Base-by-base conservation (phyloP, 805 yeast species). In the Schizosaccharomyces japonicus region DNA sequence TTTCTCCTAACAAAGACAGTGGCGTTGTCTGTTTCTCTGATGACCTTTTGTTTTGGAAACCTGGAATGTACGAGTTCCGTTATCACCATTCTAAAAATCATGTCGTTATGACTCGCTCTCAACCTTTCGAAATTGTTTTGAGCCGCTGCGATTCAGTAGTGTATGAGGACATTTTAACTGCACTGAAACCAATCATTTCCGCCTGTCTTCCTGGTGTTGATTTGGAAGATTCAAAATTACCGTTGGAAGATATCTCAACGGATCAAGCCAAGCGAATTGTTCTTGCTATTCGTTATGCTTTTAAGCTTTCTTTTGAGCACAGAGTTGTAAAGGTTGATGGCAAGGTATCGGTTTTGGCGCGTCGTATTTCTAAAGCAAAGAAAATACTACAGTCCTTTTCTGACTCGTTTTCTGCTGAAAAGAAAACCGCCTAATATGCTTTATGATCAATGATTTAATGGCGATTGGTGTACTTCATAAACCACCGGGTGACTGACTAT, bases 11-110 rank as follows among this genome's bases (percentile, higher is more conserved):
- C 5, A 53, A 50, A 1, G 49, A 60, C 7, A 52, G 56, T 3
- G 85, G 87, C 1, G 53, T 57, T 10, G 65, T 71, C 5, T 62
- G 54, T 8, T 80, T 80, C 54, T 57, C 62, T 8, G 65, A 66
- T 5, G 65, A 66, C 3, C 61, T 68, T 45, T 60, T 77, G 39
- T 67, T 67, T 54, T 77, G 76, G 72, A 78, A 76, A 53, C 73
- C 70, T 36, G 92, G 92, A 0, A 65, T 72, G 30, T 80, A 74
- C 60, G 87, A 80, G 60, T 68, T 80, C 52, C 67, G 92, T 57
- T 77, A 77, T 55, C 90, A 80, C 56, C 65, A 70, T 47, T 69
- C 67, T 45, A 75, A 72, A 23, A 70, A 74, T 44, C 92, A 80
- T 57, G 76, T 73, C 49, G 92, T 80, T n/a, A 65, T 74, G 23